Evolutionary conservation across 176 grass and related monocot genomes (phyloP), one percentile per base, ranked within the genome.

Genomic region (Lolium multiflorum): DNA sequence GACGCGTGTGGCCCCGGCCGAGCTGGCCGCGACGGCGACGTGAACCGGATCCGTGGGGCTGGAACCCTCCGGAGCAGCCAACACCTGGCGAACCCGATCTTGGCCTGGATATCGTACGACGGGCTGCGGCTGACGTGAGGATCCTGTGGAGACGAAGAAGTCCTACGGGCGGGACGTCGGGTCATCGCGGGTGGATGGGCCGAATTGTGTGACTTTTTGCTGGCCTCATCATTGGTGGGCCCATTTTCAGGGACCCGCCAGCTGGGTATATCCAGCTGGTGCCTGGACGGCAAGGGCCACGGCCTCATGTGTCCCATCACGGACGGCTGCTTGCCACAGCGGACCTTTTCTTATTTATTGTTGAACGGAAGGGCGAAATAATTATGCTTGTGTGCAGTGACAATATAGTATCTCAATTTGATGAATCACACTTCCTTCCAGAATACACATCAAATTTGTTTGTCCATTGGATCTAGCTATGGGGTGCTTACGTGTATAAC

Each of bases 61-160:
- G 76, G 87, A 84, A 80, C 82, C 51, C 87, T 84, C 81, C 26
- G 78, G 78, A 82, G 79, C 54, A 4, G 44, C 58, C 59, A 64
- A 48, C 79, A 90, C 84, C 72, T 90, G 88, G 72, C 72, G 52
- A 72, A 46, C 8, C 70, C 64, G 55, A 86, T 86, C 84, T 83
- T 9, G 3, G 3, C 31, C 63, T 8, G 51, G 88, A 86, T 83
- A 72, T 55, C 83, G 56, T 63, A 55, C 54, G 79, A 31, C 62
- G 5, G 51, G 22, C 52, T 14, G 25, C 25, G 8, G n/a, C 79
- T 82, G 83, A 55, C 73, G 26, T 3, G 21, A 4, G 46, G 76
- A 68, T 16, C 26, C 51, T 13, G 11, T 38, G 4, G n/a, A 9
- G 28, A 10, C 6, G 1, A 20, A 11, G 2, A 20, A 7, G n/a